A percentile compares a stretch with the other conserved stretches of the same genome.
phyloP scores from a whole-genome alignment of 225 moss, liverwort and hornwort species.

The Climacium dendroides region DNA sequence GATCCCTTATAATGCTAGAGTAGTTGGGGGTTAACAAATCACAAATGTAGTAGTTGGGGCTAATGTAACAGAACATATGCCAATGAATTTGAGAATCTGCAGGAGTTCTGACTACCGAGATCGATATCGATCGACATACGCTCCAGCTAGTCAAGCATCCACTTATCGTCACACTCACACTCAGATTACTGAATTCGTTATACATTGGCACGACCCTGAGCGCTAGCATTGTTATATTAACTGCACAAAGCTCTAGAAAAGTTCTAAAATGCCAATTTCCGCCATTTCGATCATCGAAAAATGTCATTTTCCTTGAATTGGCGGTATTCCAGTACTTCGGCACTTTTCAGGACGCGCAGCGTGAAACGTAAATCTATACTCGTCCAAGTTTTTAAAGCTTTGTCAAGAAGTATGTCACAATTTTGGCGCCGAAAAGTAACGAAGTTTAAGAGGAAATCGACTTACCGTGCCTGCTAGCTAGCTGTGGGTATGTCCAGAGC shows the following conservation, averaged over 20 bases:
- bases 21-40: too few species aligned
- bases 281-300: background rate
- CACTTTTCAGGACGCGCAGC: background rate
- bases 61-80: background rate
- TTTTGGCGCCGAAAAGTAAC: background rate
- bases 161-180: background rate
- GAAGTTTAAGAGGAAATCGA: background rate
- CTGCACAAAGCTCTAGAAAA: background rate
- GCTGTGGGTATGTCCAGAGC: background rate
- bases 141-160: background rate
- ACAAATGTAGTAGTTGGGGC: too few species aligned
- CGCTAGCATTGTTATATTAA: too few species aligned
- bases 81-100: background rate
- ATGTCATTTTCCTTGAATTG: background rate
- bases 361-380: background rate
- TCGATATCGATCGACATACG: background rate
- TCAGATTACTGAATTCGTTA: too few species aligned
- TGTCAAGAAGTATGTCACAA: background rate
- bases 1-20: too few species aligned
- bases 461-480: background rate
- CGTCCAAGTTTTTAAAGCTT: background rate
- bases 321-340: background rate
- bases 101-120: background rate
- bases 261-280: too few species aligned
- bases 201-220: background rate